A percentile compares a stretch with the other conserved stretches of the same genome.
phyloP scores from a whole-genome alignment of 1,139 yeast species.

The Sugiyamaella neomexicana region DNA sequence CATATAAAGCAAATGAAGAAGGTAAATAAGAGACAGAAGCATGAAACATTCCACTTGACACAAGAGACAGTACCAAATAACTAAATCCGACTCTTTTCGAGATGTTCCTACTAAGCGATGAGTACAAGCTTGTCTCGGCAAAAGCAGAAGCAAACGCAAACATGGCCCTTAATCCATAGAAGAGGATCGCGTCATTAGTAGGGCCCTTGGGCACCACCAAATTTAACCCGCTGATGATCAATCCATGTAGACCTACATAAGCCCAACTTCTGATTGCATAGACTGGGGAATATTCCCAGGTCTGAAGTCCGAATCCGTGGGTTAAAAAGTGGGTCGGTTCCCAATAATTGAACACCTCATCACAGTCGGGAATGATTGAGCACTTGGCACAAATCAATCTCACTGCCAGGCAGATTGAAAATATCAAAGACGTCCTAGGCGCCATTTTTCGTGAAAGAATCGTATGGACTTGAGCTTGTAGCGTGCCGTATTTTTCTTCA shows the following conservation, averaged over 20 bases:
- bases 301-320: conserved; percentile 85
- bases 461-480: background rate
- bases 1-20: conserved; percentile 79
- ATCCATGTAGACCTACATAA: conserved; percentile 47
- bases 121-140: conserved; percentile 55
- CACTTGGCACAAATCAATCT: conserved; percentile 52
- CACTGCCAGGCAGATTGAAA: conserved; percentile 33
- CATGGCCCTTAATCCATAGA: conserved; percentile 54
- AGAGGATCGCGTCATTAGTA: conserved; percentile 25
- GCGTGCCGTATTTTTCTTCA: background rate
- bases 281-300: conserved; percentile 96
- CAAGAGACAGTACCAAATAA: conserved; percentile 53
- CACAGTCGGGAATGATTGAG: conserved; percentile 82
- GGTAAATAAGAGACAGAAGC: conserved; percentile 86
- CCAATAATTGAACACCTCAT: conserved; percentile 85
- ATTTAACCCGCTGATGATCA: conserved; percentile 28
- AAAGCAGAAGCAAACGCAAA: conserved; percentile 56
- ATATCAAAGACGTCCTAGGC: conserved; percentile 12
- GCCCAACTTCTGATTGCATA: conserved; percentile 87
- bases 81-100: conserved; percentile 51
- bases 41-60: conserved; percentile 74
- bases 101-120: conserved; percentile 44
- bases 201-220: conserved; percentile 4
- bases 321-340: conserved; percentile 82
- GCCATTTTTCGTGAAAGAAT: background rate